Conservation (phyloP, 2,329 filamentous ascomycete genomes). For the Graphilbum ipis-grandicollis region DNA sequence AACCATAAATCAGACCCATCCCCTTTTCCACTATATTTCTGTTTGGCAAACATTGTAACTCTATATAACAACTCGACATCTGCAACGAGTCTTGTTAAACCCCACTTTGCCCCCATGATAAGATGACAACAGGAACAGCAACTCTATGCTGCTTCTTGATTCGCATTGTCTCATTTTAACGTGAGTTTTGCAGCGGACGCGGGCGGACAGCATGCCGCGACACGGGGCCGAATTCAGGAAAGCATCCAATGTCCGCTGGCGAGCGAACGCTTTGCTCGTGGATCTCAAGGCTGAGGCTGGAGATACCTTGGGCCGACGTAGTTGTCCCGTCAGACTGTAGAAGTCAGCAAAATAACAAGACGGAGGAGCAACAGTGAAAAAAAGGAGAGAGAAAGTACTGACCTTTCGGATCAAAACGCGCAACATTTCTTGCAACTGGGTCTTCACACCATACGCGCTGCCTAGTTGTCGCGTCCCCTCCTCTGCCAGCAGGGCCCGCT, state of each 20-base stretch:
- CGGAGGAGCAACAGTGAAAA: neutral
- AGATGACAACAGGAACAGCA: too few species aligned
- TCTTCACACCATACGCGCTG: constrained; percentile 12
- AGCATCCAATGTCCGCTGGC: constrained; percentile 6
- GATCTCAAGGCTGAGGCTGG: constrained; percentile 20
- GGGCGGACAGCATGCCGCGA: neutral
- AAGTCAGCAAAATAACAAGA: neutral
- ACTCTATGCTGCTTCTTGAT: too few species aligned
- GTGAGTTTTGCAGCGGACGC: too few species aligned
- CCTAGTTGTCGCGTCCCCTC: neutral
- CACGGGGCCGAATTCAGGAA: constrained; percentile 11
- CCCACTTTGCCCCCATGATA: too few species aligned
- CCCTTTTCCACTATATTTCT: too few species aligned
- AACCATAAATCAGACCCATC: too few species aligned
- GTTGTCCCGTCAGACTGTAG: constrained; percentile 16
- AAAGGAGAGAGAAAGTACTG: constrained; percentile 1
- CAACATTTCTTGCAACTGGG: constrained; percentile 14
- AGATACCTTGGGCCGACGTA: constrained; percentile 11
- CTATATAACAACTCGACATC: too few species aligned
- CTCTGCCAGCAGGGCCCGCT: constrained; percentile 4
- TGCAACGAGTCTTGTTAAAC: too few species aligned
- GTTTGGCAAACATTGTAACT: too few species aligned
- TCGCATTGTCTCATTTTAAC: too few species aligned
- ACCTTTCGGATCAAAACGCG: constrained; percentile 11
- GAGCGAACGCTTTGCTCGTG: constrained; percentile 13